phyloP scores from a whole-genome alignment of 371 early-diverging fungal genomes.

The Saksenaea vasiformis region DNA sequence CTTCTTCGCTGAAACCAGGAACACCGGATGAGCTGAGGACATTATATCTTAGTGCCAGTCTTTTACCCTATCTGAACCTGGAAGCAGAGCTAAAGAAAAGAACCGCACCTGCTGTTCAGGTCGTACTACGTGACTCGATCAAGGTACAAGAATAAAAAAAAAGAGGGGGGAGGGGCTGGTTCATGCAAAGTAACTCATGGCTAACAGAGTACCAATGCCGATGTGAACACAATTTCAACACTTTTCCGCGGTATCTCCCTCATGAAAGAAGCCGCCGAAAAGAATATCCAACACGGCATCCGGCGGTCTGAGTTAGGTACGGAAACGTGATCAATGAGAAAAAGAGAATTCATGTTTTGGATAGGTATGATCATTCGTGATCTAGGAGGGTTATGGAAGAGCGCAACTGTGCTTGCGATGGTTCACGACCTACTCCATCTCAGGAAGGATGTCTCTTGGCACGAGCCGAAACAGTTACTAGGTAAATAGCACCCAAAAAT shows the following conservation, averaged over 20 bases:
- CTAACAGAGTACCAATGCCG: slow-evolving; percentile 35
- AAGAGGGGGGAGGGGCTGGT: not conserved
- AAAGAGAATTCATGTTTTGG: not conserved
- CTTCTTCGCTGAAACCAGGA: not conserved
- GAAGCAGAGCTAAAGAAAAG: slow-evolving; percentile 34
- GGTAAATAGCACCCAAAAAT: not conserved
- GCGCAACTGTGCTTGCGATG: slow-evolving; percentile 61
- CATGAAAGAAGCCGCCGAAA: slow-evolving; percentile 19
- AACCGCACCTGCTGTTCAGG: slow-evolving; percentile 29
- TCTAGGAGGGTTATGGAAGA: slow-evolving; percentile 61
- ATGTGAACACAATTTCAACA: slow-evolving; percentile 44
- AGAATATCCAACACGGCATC: slow-evolving; percentile 18
- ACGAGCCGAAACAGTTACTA: slow-evolving; percentile 15
- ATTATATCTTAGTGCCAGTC: slow-evolving; percentile 39
- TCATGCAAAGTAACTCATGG: not conserved
- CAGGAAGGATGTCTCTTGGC: slow-evolving; percentile 14
- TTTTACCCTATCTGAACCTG: slow-evolving; percentile 48
- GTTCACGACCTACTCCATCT: slow-evolving; percentile 50
- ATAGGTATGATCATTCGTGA: slow-evolving; percentile 60
- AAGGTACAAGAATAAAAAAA: slow-evolving; percentile 35
- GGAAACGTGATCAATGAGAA: not conserved
- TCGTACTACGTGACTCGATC: slow-evolving; percentile 42
- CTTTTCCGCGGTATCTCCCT: slow-evolving; percentile 40
- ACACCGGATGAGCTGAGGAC: slow-evolving; percentile 14
- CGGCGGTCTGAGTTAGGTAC: slow-evolving; percentile 43